Conservation (phyloP, 345 rosid genomes). For the Angophora floribunda region DNA sequence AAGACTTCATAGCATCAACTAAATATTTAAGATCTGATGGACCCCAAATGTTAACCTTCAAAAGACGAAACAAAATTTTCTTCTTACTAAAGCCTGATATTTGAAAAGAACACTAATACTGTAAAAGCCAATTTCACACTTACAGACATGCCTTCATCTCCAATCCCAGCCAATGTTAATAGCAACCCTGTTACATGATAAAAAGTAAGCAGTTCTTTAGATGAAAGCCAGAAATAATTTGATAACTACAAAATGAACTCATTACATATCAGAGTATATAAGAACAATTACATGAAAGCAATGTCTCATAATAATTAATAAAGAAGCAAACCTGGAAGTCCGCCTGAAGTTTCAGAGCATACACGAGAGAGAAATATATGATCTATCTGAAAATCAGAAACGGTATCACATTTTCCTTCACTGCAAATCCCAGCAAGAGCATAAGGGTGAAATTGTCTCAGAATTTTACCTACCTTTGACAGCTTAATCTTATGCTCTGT, state of each 20-base stretch:
- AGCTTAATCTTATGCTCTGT: constrained; percentile 86
- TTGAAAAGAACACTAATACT: background rate
- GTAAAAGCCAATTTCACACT: constrained; percentile 20
- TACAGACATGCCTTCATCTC: constrained; percentile 90
- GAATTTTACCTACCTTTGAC: constrained; percentile 53
- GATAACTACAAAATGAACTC: background rate
- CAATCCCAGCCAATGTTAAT: constrained; percentile 86
- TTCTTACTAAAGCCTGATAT: background rate
- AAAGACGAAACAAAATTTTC: background rate
- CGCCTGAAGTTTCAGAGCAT: constrained; percentile 97
- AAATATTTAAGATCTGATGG: constrained; percentile 88
- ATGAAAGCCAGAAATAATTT: background rate
- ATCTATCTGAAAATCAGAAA: constrained; percentile 54
- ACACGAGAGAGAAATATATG: constrained; percentile 90
- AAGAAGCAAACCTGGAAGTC: constrained; percentile 70
- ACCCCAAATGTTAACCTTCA: constrained; percentile 91
- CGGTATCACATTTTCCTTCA: background rate
- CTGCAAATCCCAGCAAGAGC: background rate
- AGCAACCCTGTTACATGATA: constrained; percentile 41
- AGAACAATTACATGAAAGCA: background rate
- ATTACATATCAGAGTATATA: background rate
- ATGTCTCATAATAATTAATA: background rate
- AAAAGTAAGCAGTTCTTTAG: background rate
- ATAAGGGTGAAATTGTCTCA: background rate
- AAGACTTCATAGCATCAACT: constrained; percentile 89